Base-by-base conservation (phyloP, 177 flowering plant genomes). In the Telopea speciosissima region DNA sequence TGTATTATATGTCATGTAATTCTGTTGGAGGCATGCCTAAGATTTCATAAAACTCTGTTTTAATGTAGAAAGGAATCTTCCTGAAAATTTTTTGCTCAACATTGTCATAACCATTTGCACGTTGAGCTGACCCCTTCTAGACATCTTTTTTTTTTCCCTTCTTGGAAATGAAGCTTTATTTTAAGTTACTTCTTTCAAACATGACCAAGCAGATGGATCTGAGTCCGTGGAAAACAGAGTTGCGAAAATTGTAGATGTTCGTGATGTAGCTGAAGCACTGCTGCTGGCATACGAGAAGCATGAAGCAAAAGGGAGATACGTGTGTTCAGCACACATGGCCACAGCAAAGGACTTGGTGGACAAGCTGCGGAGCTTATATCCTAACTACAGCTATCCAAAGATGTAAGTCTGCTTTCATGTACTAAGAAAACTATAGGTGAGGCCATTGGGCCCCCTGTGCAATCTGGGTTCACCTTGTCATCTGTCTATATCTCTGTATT, bases 221-320 rank as follows among this genome's bases (percentile, higher is more conserved):
- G 83, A 81, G 31, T 68, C 83, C 42, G 5, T 75, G 74, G 85
- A 79, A 67, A 80, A 86, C 81, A 81, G 66, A 65, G 12, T 25
- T 1, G 59, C 79, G 22, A 0, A 0, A 22, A 66, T 80, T 4
- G 86, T 85, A 21, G 87, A 85, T 67, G 88, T 83, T 16, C 85
- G 86, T 22, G 91, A 89, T 85, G 83, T 85, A 28, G 89, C 87
- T 61, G 85, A 82, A 70, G 90, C 88, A 25, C 52, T 89, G 64
- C 61, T 85, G 24, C 63, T 87, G 65, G 73, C 65, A 13, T 87
- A 81, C 65, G 85, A 86, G 79, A 85, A 79, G 65, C 83, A 82
- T 1, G 85, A 84, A 74, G 90, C 88, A 42, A 78, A 84, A 76
- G 89, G 93, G 25, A 80, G 93, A 76, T 88, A 86, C 81, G 79